Conservation (phyloP, 2,329 filamentous ascomycete genomes). For the Tolypocladium ophioglossoides region DNA sequence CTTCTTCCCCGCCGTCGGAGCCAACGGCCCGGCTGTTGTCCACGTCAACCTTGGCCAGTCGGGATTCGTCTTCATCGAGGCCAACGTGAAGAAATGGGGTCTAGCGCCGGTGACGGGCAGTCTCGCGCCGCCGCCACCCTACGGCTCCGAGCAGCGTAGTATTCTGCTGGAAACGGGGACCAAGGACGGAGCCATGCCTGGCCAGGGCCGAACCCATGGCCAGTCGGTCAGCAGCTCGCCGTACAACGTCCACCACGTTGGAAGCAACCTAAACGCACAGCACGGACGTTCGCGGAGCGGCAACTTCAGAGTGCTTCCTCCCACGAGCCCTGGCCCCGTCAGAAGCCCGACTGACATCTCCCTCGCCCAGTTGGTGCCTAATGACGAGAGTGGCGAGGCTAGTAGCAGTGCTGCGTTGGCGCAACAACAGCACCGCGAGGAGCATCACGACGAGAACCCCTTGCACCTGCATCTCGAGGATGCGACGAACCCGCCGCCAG, state of each 20-base stretch:
- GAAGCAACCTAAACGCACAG: slow-evolving; percentile 42
- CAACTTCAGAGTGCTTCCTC: slow-evolving; percentile 63
- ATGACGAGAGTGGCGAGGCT: slow-evolving; percentile 59
- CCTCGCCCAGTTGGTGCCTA: slow-evolving; percentile 69
- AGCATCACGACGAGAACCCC: slow-evolving; percentile 24
- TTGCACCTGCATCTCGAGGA: slow-evolving; percentile 37
- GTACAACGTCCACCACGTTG: slow-evolving; percentile 28
- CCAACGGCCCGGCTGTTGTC: slow-evolving; percentile 82
- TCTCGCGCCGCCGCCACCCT: slow-evolving; percentile 87
- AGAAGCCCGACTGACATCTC: slow-evolving; percentile 94
- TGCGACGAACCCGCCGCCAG: slow-evolving; percentile 54
- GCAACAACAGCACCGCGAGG: slow-evolving; percentile 11
- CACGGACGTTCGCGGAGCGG: slow-evolving; percentile 69
- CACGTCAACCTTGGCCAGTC: slow-evolving; percentile 98
- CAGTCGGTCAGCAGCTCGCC: slow-evolving; percentile 30
- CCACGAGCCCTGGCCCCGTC: slow-evolving; percentile 79
- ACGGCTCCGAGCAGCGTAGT: slow-evolving; percentile 93
- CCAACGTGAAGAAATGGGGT: slow-evolving; percentile 99
- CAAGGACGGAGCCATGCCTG: slow-evolving; percentile 44
- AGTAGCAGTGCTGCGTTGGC: slow-evolving; percentile 14
- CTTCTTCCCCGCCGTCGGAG: slow-evolving; percentile 95
- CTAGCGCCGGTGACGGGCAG: slow-evolving; percentile 92
- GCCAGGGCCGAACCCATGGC: slow-evolving; percentile 32
- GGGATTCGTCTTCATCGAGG: slow-evolving; percentile 97
- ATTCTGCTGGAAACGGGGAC: slow-evolving; percentile 83